These are phyloP conservation scores for Metschnikowia chrysomelidarum DNA, from an alignment of 805 yeast genomes.

Conservation along the genomic window DNA sequence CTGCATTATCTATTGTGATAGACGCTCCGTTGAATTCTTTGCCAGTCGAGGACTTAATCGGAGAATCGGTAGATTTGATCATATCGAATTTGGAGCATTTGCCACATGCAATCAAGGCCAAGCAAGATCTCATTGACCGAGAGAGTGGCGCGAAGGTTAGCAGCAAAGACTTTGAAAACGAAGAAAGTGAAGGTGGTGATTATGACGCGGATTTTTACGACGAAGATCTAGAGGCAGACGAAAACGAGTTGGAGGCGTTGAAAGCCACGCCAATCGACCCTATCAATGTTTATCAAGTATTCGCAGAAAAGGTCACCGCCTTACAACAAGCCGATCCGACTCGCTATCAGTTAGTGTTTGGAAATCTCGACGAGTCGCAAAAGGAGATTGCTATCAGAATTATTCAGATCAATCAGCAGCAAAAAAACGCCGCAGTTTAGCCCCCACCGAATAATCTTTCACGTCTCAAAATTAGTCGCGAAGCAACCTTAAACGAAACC, in stretches of 20 bases:
- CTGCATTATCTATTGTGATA: constrained; percentile 39
- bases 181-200: constrained; percentile 32
- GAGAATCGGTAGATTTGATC: constrained; percentile 40
- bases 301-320: constrained; percentile 51
- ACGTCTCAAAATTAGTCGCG: too few species aligned
- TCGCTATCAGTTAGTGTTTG: constrained; percentile 50
- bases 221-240: constrained; percentile 51
- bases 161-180: constrained; percentile 21
- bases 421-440: constrained; percentile 12
- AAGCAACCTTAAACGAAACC: too few species aligned
- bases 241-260: constrained; percentile 79
- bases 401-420: constrained; percentile 23
- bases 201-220: constrained; percentile 22
- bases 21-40: constrained; percentile 29
- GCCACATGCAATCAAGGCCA: constrained; percentile 49
- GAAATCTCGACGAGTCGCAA: constrained; percentile 36
- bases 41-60: constrained; percentile 32
- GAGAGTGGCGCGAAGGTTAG: constrained; percentile 35
- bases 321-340: constrained; percentile 48
- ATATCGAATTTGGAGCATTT: constrained; percentile 41
- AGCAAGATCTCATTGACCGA: constrained; percentile 42
- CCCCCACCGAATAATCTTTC: too few species aligned
- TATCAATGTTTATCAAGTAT: constrained; percentile 66
- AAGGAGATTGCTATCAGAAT: constrained; percentile 31
- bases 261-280: constrained; percentile 77